Evolutionary conservation across 2,329 filamentous ascomycete species (phyloP), one percentile per base, ranked within the genome.

Genomic region (Colletotrichum eremochloae): DNA sequence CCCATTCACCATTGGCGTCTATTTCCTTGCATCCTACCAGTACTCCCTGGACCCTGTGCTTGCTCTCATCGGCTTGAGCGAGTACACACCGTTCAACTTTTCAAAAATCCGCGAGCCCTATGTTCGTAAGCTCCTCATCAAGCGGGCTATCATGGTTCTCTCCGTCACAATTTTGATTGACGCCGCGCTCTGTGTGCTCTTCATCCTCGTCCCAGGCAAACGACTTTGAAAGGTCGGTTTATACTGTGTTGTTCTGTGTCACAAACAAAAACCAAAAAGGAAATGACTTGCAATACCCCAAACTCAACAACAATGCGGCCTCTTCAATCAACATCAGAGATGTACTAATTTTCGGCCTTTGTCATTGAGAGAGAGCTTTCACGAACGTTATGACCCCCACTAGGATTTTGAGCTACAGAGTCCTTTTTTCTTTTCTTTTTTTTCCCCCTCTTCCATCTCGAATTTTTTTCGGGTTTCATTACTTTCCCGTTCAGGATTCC

Each of bases 71-170:
- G 95, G 96, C 46, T 92, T 92, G 81, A 98, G 95, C 85, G 97
- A 99, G 84, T 98, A 98, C 84, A 98, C 96, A 0, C 95, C 97
- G 63, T 95, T 98, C 87, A 93, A 92, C 82, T 98, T 97, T 85
- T 93, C 93, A 33, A 89, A 90, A 52, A 94, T 98, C 75, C 91
- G 93, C 67, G 96, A 99, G 82, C 94, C 95, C 0, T 99, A 96
- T 80, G 93, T 99, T 67, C 92, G 94, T 75, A 93, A 91, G 79
- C 90, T 98, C 29, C 88, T 99, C 68, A 91, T 90, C 76, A 95
- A 95, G 80, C 92, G 96, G 71, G 92, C 96, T 0, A 79, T 94
- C 55, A 95, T 96, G 84, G 94, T 96, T 18, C 84, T 98, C 18
- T 85, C 90, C 11, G 88, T 96, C 74, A 95, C 95, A 40, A 80